Evolutionary conservation across 2,329 filamentous ascomycete genomes (phyloP).

Genomic region (Fusarium cicatricum): DNA sequence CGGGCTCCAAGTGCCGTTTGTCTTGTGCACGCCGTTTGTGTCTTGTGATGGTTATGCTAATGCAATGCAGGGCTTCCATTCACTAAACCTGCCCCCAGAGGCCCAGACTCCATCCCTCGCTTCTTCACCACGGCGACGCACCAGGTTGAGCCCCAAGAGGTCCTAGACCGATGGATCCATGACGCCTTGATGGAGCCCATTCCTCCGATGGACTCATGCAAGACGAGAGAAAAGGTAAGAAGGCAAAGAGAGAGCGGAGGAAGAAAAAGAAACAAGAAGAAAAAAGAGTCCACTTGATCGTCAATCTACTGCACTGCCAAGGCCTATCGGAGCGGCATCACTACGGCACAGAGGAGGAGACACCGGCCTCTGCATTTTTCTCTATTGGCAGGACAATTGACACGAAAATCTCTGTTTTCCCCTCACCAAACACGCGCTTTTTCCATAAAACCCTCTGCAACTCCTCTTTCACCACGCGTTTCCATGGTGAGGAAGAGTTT

Average conservation of each 20-base stretch:
- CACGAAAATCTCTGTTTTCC: conserved; percentile 19
- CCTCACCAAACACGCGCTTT: conserved; percentile 22
- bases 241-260: background rate
- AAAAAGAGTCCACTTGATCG: conserved; percentile 18
- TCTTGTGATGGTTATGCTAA: conserved; percentile 21
- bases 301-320: conserved; percentile 25
- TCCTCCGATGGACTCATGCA: conserved; percentile 15
- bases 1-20: conserved; percentile 14
- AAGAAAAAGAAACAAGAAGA: conserved; percentile 5
- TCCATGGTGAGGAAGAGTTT: conserved; percentile 23
- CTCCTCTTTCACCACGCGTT: conserved; percentile 25
- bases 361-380: conserved; percentile 26
- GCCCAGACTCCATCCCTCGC: conserved; percentile 31
- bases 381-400: conserved; percentile 31
- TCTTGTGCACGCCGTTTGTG: conserved; percentile 27
- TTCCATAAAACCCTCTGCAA: conserved; percentile 8
- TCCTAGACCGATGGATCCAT: conserved; percentile 25
- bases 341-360: conserved; percentile 13
- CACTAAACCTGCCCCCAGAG: conserved; percentile 21
- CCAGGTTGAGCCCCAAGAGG: conserved; percentile 11
- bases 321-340: conserved; percentile 27
- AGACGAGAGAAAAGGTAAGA: conserved; percentile 14
- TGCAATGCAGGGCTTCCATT: conserved; percentile 19
- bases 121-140: conserved; percentile 38
- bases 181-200: conserved; percentile 28